Percentiles rank a stretch among this genome's conserved stretches.
Conservation (phyloP, 345 rosid genomes). For the Chamaenerion angustifolium region DNA sequence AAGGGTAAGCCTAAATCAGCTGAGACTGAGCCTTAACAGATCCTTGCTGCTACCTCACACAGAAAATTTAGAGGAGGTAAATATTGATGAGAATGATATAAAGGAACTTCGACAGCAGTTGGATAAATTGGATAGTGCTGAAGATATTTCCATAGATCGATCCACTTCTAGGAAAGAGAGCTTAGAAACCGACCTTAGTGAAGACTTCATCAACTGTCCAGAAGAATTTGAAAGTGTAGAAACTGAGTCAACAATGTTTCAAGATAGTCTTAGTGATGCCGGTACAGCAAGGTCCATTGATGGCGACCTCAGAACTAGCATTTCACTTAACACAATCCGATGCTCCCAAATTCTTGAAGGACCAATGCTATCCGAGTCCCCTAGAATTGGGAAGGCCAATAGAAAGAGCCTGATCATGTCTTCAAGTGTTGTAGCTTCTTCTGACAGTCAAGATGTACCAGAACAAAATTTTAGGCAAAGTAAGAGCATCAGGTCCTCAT, state of each 20-base stretch:
- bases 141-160: conserved; percentile 2
- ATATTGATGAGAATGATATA: conserved; percentile 59
- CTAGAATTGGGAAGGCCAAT: conserved; percentile 51
- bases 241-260: conserved; percentile 7
- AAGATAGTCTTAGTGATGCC: conserved; percentile 17
- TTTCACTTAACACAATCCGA: conserved; percentile 40
- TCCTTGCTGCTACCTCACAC: conserved; percentile 60
- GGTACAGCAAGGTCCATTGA: conserved; percentile 16
- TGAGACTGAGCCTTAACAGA: conserved; percentile 89
- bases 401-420: conserved; percentile 53
- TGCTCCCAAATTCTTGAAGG: conserved; percentile 56
- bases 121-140: conserved; percentile 37
- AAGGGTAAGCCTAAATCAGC: conserved; percentile 70
- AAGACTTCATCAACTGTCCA: conserved; percentile 38
- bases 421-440: conserved; percentile 31
- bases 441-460: conserved; percentile 16
- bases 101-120: conserved; percentile 56
- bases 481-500: conserved; percentile 54
- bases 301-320: conserved; percentile 26
- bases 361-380: conserved; percentile 77
- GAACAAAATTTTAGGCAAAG: conserved; percentile 28
- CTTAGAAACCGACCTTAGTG: conserved; percentile 52
- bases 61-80: conserved; percentile 42
- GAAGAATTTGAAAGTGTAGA: conserved; percentile 43
- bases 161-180: conserved; percentile 36